Evolutionary conservation across 345 rosid genomes (phyloP), one percentile per base, ranked within the genome.

Genomic region (Linum usitatissimum): DNA sequence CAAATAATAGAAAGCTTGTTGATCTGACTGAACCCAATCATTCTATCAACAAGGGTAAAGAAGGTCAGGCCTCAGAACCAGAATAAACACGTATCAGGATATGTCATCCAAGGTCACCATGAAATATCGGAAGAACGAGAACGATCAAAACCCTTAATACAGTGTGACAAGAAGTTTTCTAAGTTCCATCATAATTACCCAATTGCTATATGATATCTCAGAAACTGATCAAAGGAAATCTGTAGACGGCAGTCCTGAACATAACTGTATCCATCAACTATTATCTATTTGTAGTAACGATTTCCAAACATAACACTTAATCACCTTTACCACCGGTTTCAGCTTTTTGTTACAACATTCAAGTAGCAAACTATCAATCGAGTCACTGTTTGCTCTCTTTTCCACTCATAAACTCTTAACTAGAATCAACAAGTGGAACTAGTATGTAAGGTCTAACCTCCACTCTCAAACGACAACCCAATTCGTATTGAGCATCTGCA

Each of bases 1-100:
- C 74, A 92, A 69, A 71, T 86, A 89, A 68, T 80, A 78, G 74
- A 89, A 92, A 57, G 98, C 95, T 74, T 85, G 90, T 67, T 92
- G 93, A 84, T 89, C 95, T 42, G 92, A 80, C 64, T 78, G 80
- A 48, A 84, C 90, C 68, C 81, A 75, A 40, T 90, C 91, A 68
- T 86, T 85, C 96, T 87, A 71, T 55, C 60, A 56, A 65, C 42
- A 3, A 54, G 62, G n/a, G 15, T 5, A 28, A 57, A 40, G 6
- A 57, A 64, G 45, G 55, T 30, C 39, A 74, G 18, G 28, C 56
- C 18, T 34, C 30, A 42, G 51, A 45, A 45, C 4, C 15, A 45
- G 51, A 45, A 45, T 45, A 45, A 45, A 15, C 51, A 45, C 28
- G 28, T 7, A 45, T 45, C 17, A 15, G 17, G 51, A 10, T 4